phyloP scores from a whole-genome alignment of 2,329 filamentous ascomycete genomes.

The Trichophyton rubrum region DNA sequence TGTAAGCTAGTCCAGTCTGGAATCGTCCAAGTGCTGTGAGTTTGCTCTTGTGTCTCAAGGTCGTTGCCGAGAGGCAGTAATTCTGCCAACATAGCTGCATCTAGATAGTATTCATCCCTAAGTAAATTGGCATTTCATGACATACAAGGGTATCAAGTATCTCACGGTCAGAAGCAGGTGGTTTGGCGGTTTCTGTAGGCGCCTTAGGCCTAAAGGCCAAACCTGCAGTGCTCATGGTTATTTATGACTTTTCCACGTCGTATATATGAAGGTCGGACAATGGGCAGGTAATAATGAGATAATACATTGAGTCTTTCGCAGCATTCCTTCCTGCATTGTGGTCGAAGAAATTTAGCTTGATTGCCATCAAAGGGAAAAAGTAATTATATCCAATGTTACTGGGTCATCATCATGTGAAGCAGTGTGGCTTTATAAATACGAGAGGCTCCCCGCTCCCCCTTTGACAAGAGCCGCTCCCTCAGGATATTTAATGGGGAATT shows the following conservation, averaged over 20 bases:
- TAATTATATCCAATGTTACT: not conserved
- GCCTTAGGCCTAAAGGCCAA: not conserved
- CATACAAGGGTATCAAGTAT: not conserved
- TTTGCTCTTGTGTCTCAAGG: slow-evolving; percentile 65
- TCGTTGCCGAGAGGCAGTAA: slow-evolving; percentile 67
- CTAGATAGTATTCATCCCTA: slow-evolving; percentile 30
- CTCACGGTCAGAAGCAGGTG: not conserved
- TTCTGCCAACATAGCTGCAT: slow-evolving; percentile 71
- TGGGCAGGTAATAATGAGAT: not conserved
- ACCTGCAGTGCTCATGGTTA: not conserved
- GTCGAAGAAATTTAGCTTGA: not conserved
- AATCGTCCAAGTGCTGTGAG: slow-evolving; percentile 73
- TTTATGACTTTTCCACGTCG: too few relatives aligned
- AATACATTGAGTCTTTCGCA: not conserved
- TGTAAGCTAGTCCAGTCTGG: slow-evolving; percentile 63
- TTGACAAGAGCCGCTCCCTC: slow-evolving; percentile 11
- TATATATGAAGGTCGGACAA: too few relatives aligned
- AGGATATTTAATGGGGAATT: too few relatives aligned
- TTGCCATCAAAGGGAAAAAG: not conserved
- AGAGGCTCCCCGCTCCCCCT: slow-evolving; percentile 16
- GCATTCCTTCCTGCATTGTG: not conserved
- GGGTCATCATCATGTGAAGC: not conserved
- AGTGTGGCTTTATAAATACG: not conserved
- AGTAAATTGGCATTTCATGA: not conserved
- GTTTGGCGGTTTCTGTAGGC: not conserved